A percentile compares a stretch with the other conserved stretches of the same genome.
Conservation (phyloP, 768 basidiomycete species). For the Albatrellus ellisii region DNA sequence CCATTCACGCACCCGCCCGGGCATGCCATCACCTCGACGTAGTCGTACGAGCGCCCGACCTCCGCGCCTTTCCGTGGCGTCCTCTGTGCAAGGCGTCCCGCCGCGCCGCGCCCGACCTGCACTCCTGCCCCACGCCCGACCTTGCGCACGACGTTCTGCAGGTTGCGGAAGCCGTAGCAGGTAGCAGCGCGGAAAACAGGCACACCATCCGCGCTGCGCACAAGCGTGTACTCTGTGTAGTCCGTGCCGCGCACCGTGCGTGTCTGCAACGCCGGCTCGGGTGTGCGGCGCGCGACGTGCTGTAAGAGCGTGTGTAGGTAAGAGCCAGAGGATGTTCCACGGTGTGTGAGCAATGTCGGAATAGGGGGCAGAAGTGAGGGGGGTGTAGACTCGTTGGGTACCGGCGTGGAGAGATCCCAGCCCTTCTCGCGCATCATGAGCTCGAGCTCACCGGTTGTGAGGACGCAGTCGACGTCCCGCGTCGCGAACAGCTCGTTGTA, state of each 20-base stretch:
- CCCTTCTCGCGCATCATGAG: slow-evolving; percentile 69
- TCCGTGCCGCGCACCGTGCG: slow-evolving; percentile 60
- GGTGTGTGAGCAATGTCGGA: slow-evolving; percentile 66
- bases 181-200: slow-evolving; percentile 86
- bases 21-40: slow-evolving; percentile 98
- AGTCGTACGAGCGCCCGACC: slow-evolving; percentile 54
- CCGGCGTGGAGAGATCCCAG: slow-evolving; percentile 57
- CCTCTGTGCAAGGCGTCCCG: slow-evolving; percentile 45
- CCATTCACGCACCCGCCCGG: slow-evolving; percentile 97
- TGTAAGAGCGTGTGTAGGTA: slow-evolving; percentile 75
- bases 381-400: slow-evolving; percentile 16
- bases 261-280: slow-evolving; percentile 25
- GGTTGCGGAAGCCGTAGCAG: slow-evolving; percentile 94
- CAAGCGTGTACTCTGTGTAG: slow-evolving; percentile 61
- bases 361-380: slow-evolving; percentile 19
- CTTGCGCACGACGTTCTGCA: slow-evolving; percentile 93
- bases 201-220: slow-evolving; percentile 29
- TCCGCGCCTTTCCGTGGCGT: slow-evolving; percentile 32
- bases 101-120: slow-evolving; percentile 12
- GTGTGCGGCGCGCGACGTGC: slow-evolving; percentile 30
- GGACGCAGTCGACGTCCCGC: slow-evolving; percentile 92
- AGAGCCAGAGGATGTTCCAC: slow-evolving; percentile 84
- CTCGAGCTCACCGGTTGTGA: slow-evolving; percentile 92
- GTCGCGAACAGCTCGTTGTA: slow-evolving; percentile 72
- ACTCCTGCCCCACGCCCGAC: slow-evolving; percentile 79